Base-by-base conservation (phyloP, 768 basidiomycete species). In the Phaeolepiota aurea region DNA sequence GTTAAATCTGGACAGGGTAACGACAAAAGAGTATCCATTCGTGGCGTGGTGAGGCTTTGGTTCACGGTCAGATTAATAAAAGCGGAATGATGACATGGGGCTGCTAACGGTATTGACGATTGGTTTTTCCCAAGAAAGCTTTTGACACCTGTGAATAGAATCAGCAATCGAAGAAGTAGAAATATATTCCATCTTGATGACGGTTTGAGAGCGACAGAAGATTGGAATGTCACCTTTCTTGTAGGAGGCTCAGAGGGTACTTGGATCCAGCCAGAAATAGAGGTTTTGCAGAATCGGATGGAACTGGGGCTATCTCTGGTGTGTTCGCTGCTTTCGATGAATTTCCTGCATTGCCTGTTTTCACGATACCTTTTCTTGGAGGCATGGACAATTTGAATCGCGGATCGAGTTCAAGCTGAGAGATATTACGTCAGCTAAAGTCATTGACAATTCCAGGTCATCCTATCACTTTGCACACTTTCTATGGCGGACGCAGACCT, bases 321-420 rank as follows among this genome's bases (percentile, higher is more conserved):
- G 56, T 38, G 32, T 58, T 64, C 28, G 66, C 49, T 47, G 59
- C 43, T 48, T 87, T 90, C 21, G 82, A 72, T 1, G 86, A 86
- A 51, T 88, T 92, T 36, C 89, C 87, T n/a, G 87, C 84, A 57
- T 90, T 89, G 32, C 90, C 90, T 43, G 86, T 83, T 57, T 84
- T 87, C 47, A 90, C 79, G 38, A 91, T 87, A 48, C 83, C 82
- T 64, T 71, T 81, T 43, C 70, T 74, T 12, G 81, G 76, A 43
- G 81, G 72, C 83, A 86, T 82, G 5, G 20, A 39, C 12, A 12
- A 4, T 3, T 14, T 38, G 20, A 1, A 7, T 5, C 9, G 5
- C 33, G 12, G 9, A 9, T 31, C 28, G 10, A 9, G 14, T 31
- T 31, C 14, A 10, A 31, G 14, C 28, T 10, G 10, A 10, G 28